A percentile compares a stretch with the other conserved stretches of the same genome.
Conservation (phyloP, 345 rosid species). For the Pugionium dolabratum region DNA sequence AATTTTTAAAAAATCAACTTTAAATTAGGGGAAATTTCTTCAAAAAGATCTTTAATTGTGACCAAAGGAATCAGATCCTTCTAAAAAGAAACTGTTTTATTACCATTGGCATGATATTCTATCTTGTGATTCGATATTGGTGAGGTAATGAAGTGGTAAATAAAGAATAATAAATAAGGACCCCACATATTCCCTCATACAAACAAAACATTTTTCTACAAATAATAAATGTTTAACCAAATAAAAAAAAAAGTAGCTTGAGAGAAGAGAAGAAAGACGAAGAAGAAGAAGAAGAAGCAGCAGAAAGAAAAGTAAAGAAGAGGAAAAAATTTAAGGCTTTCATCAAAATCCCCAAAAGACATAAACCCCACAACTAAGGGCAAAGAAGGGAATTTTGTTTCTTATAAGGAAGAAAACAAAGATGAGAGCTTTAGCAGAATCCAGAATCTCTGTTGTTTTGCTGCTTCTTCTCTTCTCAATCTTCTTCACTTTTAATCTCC, state of each 20-base stretch:
- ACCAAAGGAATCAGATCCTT: conserved; percentile 26
- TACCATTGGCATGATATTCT: conserved; percentile 4
- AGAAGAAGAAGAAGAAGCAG: conserved; percentile 8
- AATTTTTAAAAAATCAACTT: not conserved
- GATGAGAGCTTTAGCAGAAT: conserved; percentile 39
- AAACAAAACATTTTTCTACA: conserved; percentile 12
- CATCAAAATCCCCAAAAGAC: too few relatives aligned
- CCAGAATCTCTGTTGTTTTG: conserved; percentile 40
- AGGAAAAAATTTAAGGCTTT: too few relatives aligned
- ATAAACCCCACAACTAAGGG: too few relatives aligned
- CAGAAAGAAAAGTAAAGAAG: not conserved
- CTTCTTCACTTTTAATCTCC: conserved; percentile 42
- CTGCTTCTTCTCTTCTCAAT: conserved; percentile 43
- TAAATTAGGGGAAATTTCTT: too few relatives aligned
- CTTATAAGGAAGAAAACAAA: not conserved
- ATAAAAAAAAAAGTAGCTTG: conserved; percentile 36
- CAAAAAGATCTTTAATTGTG: not conserved
- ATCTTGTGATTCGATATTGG: conserved; percentile 26
- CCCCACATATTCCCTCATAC: conserved; percentile 27
- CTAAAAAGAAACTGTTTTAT: conserved; percentile 1
- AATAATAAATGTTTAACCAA: conserved; percentile 38
- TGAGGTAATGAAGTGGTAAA: conserved; percentile 29
- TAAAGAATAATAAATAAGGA: conserved; percentile 26
- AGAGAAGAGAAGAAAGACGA: not conserved
- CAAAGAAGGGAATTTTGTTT: too few relatives aligned